These are phyloP conservation scores for Calonectria hawksworthii DNA, from an alignment of 2,329 filamentous ascomycete genomes.

Conservation along the genomic window DNA sequence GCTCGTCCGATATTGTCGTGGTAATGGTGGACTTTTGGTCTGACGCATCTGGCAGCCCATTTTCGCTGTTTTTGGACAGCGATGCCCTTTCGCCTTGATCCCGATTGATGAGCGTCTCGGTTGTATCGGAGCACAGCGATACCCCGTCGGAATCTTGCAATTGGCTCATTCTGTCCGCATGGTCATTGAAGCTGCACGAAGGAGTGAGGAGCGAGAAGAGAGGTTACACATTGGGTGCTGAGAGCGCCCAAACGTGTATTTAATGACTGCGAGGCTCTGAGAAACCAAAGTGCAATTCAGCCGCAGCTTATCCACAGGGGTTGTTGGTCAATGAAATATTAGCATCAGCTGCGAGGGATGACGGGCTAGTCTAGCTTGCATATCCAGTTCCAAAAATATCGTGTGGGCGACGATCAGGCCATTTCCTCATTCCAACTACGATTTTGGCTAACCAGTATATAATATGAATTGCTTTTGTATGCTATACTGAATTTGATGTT, in stretches of 20 bases:
- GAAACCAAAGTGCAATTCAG: neutral
- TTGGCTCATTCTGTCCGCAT: neutral
- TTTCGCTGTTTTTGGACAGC: neutral
- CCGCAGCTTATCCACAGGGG: neutral
- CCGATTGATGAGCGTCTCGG: neutral
- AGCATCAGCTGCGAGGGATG: neutral
- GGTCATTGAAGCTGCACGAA: too few relatives aligned
- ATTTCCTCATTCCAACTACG: neutral
- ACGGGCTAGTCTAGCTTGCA: neutral
- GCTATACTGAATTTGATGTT: neutral
- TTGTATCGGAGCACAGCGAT: neutral
- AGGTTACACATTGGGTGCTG: neutral
- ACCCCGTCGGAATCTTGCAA: neutral
- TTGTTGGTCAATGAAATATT: neutral
- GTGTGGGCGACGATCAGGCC: neutral
- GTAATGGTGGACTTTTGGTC: neutral
- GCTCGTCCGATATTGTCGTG: neutral
- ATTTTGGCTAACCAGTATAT: neutral
- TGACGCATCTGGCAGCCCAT: neutral
- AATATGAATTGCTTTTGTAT: neutral
- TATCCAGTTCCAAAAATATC: neutral
- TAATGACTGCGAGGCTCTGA: neutral
- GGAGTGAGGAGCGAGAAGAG: neutral
- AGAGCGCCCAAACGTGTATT: neutral
- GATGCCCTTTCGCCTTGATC: neutral